phyloP scores from a whole-genome alignment of 805 yeast genomes.

The Osmozyma mogii region DNA sequence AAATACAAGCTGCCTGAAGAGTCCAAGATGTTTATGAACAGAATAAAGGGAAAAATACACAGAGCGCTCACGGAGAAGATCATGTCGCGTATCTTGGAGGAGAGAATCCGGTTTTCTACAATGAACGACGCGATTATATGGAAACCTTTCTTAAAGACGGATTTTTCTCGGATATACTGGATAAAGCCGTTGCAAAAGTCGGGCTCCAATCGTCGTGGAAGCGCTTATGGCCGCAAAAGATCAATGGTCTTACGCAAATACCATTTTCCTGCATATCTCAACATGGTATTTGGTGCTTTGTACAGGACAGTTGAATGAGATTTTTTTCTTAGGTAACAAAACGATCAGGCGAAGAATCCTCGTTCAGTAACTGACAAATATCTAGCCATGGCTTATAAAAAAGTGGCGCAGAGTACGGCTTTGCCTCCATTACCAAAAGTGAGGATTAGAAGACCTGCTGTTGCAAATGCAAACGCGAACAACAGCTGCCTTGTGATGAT shows the following conservation, averaged over 20 bases:
- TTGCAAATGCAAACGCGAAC: constrained; percentile 47
- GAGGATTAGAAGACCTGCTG: constrained; percentile 57
- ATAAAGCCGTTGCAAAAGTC: constrained; percentile 8
- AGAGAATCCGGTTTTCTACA: constrained; percentile 5
- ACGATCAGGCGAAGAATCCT: no score
- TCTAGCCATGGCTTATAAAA: constrained; percentile 32
- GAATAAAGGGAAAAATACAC: constrained; percentile 18
- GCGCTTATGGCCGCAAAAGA: no score
- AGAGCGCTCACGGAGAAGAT: constrained; percentile 20
- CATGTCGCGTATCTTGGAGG: constrained; percentile 16
- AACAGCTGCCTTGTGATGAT: constrained; percentile 73
- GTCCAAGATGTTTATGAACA: constrained; percentile 20
- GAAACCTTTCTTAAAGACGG: constrained; percentile 15
- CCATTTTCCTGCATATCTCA: no score
- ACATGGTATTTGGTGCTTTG: no score
- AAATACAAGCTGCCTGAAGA: constrained; percentile 26
- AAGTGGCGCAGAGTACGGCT: constrained; percentile 32
- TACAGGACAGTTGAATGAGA: no score
- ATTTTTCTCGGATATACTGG: constrained; percentile 29
- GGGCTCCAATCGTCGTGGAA: no score
- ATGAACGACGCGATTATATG: constrained; percentile 20
- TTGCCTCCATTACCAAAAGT: constrained; percentile 70
- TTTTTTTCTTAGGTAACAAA: no score
- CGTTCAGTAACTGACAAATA: neutral
- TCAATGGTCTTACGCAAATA: no score